phyloP scores from a whole-genome alignment of 805 yeast species.

The Hanseniaspora vineae region DNA sequence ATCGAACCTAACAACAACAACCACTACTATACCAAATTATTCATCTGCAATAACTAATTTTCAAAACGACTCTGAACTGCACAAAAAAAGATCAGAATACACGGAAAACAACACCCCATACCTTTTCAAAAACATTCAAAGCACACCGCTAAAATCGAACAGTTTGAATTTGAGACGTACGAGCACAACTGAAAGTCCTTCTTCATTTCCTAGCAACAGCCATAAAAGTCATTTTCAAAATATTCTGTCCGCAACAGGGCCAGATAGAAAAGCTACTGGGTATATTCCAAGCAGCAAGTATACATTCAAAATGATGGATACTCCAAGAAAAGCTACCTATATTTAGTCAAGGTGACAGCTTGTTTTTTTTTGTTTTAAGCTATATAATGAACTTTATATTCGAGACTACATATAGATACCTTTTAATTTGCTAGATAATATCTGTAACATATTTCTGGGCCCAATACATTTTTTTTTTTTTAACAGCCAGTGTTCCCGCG shows the following conservation, averaged over 20 bases:
- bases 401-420: too few relatives aligned
- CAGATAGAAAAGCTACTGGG: constrained; percentile 8
- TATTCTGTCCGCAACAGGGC: background rate
- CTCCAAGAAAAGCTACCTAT: constrained; percentile 15
- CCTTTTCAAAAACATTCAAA: constrained; percentile 2
- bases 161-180: too few relatives aligned
- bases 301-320: constrained; percentile 20
- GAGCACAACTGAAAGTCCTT: too few relatives aligned
- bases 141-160: constrained; percentile 1
- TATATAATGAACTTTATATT: too few relatives aligned
- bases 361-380: too few relatives aligned
- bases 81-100: background rate
- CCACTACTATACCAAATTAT: too few relatives aligned
- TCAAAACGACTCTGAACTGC: background rate
- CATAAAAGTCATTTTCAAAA: background rate
- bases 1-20: too few relatives aligned
- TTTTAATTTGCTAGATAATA: too few relatives aligned
- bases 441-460: too few relatives aligned
- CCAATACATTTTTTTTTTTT: too few relatives aligned
- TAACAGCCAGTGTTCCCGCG: too few relatives aligned
- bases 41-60: background rate
- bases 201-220: background rate
- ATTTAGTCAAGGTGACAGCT: too few relatives aligned
- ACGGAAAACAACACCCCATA: background rate
- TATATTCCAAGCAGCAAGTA: constrained; percentile 25